Percentiles rank a stretch among this genome's conserved stretches.
phyloP scores from a whole-genome alignment of 2,329 filamentous ascomycete species.

The Penicillium concentricum region DNA sequence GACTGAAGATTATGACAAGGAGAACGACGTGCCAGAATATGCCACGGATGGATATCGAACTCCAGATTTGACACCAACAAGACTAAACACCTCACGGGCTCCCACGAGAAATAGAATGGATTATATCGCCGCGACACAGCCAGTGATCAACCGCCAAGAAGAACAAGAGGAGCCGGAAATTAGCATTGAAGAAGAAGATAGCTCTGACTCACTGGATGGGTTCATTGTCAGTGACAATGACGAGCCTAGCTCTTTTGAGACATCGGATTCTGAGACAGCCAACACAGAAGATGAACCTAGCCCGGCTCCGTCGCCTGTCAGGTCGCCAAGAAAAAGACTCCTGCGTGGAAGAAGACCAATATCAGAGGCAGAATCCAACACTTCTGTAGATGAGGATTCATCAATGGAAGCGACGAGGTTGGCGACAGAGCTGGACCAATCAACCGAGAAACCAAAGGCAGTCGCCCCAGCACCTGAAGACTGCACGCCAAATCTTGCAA shows the following conservation, averaged over 20 bases:
- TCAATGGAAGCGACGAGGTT: background rate
- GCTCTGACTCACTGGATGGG: conserved; percentile 40
- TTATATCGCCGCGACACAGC: conserved; percentile 16
- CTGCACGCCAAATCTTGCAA: too few relatives aligned
- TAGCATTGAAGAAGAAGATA: conserved; percentile 34
- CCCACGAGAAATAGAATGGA: conserved; percentile 10
- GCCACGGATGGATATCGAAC: conserved; percentile 11
- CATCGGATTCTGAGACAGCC: conserved; percentile 31
- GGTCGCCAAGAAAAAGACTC: conserved; percentile 31
- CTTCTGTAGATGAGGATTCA: background rate
- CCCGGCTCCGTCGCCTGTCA: conserved; percentile 16
- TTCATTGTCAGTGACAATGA: conserved; percentile 45
- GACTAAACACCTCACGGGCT: conserved; percentile 11
- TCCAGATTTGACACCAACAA: conserved; percentile 20
- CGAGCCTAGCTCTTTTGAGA: conserved; percentile 36
- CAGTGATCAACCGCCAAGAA: conserved; percentile 17
- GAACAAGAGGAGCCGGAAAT: conserved; percentile 27
- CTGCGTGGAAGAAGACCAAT: conserved; percentile 36
- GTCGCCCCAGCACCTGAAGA: background rate
- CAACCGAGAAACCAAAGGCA: background rate
- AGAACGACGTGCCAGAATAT: conserved; percentile 34
- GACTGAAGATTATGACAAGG: conserved; percentile 36
- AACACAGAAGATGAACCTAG: conserved; percentile 27
- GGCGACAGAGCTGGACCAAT: background rate
- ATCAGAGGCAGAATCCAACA: conserved; percentile 15